phyloP scores from a whole-genome alignment of 2,329 filamentous ascomycete species.

The Ascochyta clinopodiicola region DNA sequence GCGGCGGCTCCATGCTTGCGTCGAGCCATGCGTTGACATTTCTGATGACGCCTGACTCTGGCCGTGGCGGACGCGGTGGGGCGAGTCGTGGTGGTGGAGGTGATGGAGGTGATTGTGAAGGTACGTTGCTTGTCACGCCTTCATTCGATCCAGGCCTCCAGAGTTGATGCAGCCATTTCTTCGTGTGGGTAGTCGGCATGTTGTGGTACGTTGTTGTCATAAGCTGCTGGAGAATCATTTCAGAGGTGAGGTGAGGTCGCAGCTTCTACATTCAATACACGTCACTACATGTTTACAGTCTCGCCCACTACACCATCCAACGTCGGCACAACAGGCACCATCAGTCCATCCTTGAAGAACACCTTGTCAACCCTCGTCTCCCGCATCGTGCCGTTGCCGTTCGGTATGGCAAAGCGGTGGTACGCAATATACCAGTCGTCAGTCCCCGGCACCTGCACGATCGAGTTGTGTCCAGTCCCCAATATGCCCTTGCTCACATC shows the following conservation, averaged over 20 bases:
- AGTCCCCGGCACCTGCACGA: slow-evolving; percentile 36
- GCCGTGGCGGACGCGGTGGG: slow-evolving; percentile 32
- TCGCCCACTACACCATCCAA: slow-evolving; percentile 26
- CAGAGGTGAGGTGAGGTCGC: too few species aligned
- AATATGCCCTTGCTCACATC: slow-evolving; percentile 30
- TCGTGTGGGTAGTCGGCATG: too few species aligned
- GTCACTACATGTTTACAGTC: neutral
- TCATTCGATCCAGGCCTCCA: too few species aligned
- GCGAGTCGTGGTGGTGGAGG: slow-evolving; percentile 17
- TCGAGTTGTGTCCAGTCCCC: slow-evolving; percentile 33
- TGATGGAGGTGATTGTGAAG: neutral
- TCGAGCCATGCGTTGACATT: slow-evolving; percentile 46
- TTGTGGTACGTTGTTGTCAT: too few species aligned
- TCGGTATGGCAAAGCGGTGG: slow-evolving; percentile 36
- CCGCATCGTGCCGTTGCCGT: slow-evolving; percentile 30
- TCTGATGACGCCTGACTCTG: slow-evolving; percentile 33
- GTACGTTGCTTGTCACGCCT: too few species aligned
- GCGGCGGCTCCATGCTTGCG: slow-evolving; percentile 32
- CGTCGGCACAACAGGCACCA: slow-evolving; percentile 34
- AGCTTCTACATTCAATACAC: too few species aligned
- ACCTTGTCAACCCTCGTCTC: slow-evolving; percentile 36
- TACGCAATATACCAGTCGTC: slow-evolving; percentile 43
- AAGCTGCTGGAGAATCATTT: too few species aligned
- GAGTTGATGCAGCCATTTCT: too few species aligned
- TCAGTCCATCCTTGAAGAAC: slow-evolving; percentile 35